phyloP scores from a whole-genome alignment of 2,329 filamentous ascomycete species.

The Xylaria sp. region DNA sequence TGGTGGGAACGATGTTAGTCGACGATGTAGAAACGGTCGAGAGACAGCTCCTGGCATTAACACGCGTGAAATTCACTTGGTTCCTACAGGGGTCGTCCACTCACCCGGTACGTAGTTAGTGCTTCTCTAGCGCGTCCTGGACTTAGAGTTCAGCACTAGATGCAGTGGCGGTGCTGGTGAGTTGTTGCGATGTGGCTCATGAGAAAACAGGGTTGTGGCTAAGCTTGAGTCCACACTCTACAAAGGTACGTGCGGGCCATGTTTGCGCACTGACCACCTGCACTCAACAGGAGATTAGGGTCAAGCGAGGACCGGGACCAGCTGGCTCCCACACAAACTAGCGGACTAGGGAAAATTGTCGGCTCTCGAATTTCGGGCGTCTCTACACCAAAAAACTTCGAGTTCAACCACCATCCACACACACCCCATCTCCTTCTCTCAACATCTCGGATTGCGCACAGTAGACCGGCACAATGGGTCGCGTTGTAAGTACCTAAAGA shows the following conservation, averaged over 20 bases:
- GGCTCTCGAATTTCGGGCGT: slow-evolving; percentile 46
- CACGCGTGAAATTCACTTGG: slow-evolving; percentile 27
- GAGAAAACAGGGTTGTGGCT: slow-evolving; percentile 15
- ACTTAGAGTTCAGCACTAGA: neutral
- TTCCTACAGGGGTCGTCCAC: slow-evolving; percentile 27
- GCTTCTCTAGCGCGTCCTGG: slow-evolving; percentile 11
- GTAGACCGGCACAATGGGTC: slow-evolving; percentile 52
- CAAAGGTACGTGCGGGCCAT: neutral
- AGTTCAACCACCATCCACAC: slow-evolving; percentile 40
- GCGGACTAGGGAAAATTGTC: slow-evolving; percentile 49
- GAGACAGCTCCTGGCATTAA: neutral
- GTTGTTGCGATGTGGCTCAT: slow-evolving; percentile 10
- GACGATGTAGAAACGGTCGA: neutral
- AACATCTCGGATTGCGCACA: slow-evolving; percentile 51
- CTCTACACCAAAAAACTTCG: slow-evolving; percentile 44
- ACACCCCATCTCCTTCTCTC: slow-evolving; percentile 41
- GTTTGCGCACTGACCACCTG: slow-evolving; percentile 22
- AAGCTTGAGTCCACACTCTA: neutral
- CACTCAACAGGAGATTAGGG: slow-evolving; percentile 44
- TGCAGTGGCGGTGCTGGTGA: neutral
- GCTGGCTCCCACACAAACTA: slow-evolving; percentile 50
- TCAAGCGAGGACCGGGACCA: slow-evolving; percentile 44
- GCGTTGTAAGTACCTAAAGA: slow-evolving; percentile 49
- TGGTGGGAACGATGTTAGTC: neutral
- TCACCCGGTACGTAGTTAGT: neutral